Conservation (phyloP, 2,329 filamentous ascomycete genomes). For the Colletotrichum somersetense region DNA sequence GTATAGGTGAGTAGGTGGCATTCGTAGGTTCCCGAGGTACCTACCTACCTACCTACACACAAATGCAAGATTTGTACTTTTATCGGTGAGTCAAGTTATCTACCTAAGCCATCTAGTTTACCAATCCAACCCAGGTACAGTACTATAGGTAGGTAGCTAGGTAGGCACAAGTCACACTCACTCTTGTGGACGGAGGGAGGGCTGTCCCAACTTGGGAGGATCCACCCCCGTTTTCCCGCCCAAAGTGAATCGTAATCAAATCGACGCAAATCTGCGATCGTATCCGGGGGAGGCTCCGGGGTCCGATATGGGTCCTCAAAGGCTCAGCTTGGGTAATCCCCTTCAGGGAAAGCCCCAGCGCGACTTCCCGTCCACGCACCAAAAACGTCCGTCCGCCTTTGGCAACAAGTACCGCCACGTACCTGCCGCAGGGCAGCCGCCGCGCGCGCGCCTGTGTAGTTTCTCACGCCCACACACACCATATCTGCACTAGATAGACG, state of each 20-base stretch:
- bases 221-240: constrained; percentile 29
- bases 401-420: constrained; percentile 3
- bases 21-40: too few relatives aligned
- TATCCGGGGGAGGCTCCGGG: constrained; percentile 39
- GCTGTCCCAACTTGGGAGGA: constrained; percentile 12
- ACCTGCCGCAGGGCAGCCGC: not conserved
- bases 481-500: not conserved
- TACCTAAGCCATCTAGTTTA: too few relatives aligned
- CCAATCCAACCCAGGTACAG: too few relatives aligned
- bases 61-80: too few relatives aligned
- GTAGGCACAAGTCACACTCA: too few relatives aligned
- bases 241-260: constrained; percentile 41
- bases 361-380: not conserved
- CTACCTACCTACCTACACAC: too few relatives aligned
- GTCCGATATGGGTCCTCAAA: constrained; percentile 12
- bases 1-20: too few relatives aligned
- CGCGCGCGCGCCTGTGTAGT: not conserved
- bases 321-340: constrained; percentile 20
- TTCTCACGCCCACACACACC: not conserved
- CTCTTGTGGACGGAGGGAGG: constrained; percentile 12
- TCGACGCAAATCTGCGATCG: constrained; percentile 42
- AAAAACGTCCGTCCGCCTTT: not conserved
- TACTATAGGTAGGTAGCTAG: not conserved
- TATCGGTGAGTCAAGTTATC: too few relatives aligned
- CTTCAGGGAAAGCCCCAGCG: constrained; percentile 1